A percentile compares a stretch with the other conserved stretches of the same genome.
Conservation (phyloP, 768 basidiomycete genomes). For the Rhodotorula taiwanensis region DNA sequence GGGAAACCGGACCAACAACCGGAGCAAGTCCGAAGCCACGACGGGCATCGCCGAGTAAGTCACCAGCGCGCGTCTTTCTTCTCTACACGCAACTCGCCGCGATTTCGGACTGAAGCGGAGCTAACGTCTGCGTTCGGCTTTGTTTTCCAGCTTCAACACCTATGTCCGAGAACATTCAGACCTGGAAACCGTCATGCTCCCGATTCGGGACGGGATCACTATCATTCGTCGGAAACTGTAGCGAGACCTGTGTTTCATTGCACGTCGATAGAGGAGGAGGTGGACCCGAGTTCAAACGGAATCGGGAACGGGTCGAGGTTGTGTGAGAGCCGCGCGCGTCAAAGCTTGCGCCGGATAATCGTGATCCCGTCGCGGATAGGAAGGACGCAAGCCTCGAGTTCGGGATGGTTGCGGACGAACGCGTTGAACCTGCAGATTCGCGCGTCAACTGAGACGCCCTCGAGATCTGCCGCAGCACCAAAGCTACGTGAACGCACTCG, state of each 20-base stretch:
- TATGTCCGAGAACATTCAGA: slow-evolving; percentile 4
- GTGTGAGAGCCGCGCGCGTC: no score
- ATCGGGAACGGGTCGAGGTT: no score
- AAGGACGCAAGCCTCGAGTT: slow-evolving; percentile 3
- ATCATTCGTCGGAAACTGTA: slow-evolving; percentile 19
- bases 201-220: slow-evolving; percentile 24
- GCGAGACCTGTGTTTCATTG: no score
- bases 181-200: slow-evolving; percentile 4
- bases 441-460: no score
- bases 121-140: no score
- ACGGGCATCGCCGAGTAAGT: slow-evolving; percentile 7
- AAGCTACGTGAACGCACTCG: slow-evolving; percentile 3
- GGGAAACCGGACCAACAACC: neutral
- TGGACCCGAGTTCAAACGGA: no score
- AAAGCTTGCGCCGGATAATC: slow-evolving; percentile 18
- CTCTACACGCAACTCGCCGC: no score
- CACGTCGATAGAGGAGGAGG: no score
- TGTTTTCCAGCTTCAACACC: slow-evolving; percentile 29
- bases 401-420: slow-evolving; percentile 3
- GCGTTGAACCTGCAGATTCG: slow-evolving; percentile 31
- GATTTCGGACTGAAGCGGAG: no score
- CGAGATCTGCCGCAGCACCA: no score
- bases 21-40: neutral
- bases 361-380: slow-evolving; percentile 26
- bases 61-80: no score